phyloP scores from a whole-genome alignment of 345 rosid genomes.

The Lumnitzera racemosa region DNA sequence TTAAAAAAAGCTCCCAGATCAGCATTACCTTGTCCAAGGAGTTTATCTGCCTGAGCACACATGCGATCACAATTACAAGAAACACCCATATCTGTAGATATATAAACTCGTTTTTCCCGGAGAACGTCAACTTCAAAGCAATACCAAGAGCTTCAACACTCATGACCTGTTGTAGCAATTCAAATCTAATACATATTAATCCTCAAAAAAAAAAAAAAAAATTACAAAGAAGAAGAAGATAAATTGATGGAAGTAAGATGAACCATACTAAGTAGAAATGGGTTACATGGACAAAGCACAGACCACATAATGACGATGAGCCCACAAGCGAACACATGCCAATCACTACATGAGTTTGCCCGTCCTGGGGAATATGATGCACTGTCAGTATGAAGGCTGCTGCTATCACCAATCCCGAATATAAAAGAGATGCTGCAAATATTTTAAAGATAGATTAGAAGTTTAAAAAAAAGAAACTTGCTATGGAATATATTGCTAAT shows the following conservation, averaged over 20 bases:
- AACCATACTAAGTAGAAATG: background rate
- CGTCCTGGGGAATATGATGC: conserved; percentile 69
- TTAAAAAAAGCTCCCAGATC: background rate
- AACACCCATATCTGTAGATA: conserved; percentile 72
- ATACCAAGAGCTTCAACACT: conserved; percentile 76
- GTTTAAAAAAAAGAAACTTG: too few species aligned
- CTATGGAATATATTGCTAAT: too few species aligned
- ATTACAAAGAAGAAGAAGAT: too few species aligned
- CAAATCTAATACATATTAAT: too few species aligned
- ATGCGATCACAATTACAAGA: conserved; percentile 45
- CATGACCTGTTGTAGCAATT: conserved; percentile 45
- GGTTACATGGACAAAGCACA: background rate
- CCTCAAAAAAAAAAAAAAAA: too few species aligned
- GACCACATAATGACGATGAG: conserved; percentile 71
- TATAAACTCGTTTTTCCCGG: conserved; percentile 57
- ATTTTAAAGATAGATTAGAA: too few species aligned
- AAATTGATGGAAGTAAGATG: background rate
- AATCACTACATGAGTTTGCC: conserved; percentile 91
- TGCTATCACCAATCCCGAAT: conserved; percentile 63
- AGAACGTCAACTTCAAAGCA: conserved; percentile 64
- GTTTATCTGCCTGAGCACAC: conserved; percentile 67
- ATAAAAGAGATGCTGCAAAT: conserved; percentile 77
- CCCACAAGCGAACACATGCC: conserved; percentile 96
- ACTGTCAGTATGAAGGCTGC: conserved; percentile 61
- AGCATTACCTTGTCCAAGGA: conserved; percentile 60